Conservation (phyloP, 345 rosid species). For the Eucalyptus cladocalyx region DNA sequence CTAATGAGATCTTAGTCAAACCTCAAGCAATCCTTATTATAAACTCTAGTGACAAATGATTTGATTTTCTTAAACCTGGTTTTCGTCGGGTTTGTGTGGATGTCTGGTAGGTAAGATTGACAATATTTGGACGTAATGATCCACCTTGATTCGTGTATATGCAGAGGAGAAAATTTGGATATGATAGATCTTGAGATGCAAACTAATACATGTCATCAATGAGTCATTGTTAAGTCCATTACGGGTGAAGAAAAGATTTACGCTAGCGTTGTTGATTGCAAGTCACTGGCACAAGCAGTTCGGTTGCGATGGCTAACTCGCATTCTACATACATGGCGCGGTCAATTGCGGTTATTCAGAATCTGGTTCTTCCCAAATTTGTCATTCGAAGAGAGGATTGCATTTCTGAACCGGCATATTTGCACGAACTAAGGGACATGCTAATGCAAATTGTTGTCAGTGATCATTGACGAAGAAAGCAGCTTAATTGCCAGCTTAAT, state of each 20-base stretch:
- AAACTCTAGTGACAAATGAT: not conserved
- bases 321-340: not conserved
- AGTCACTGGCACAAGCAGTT: not conserved
- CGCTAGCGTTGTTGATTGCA: not conserved
- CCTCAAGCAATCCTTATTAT: not conserved
- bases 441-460: not conserved
- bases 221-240: not conserved
- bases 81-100: not conserved
- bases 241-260: not conserved
- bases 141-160: not conserved
- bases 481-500: not conserved
- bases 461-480: not conserved
- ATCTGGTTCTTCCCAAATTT: not conserved
- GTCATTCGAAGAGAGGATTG: not conserved
- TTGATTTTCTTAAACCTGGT: not conserved
- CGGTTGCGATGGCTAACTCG: fast-evolving
- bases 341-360: not conserved
- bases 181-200: not conserved
- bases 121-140: not conserved
- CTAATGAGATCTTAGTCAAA: not conserved
- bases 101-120: not conserved
- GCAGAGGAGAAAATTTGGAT: not conserved
- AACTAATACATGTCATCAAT: not conserved
- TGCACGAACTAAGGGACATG: not conserved
- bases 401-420: not conserved